Evolutionary conservation across 192 early-diverging fungal species (phyloP).

Genomic region (Podila clonocystis): DNA sequence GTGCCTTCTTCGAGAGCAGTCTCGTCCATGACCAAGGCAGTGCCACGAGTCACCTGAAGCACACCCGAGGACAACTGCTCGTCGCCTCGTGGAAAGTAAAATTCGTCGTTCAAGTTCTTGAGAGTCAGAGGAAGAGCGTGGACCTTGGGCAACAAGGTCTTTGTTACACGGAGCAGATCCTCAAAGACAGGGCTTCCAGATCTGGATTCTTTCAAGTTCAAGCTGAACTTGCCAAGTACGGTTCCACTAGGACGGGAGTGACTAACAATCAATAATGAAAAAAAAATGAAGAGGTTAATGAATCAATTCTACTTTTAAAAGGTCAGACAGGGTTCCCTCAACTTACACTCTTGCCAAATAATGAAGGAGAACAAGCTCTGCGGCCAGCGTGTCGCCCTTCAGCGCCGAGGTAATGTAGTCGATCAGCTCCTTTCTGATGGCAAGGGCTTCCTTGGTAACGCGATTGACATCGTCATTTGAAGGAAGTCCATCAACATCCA

Average conservation of each 20-base stretch:
- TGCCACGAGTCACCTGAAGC: slow-evolving; percentile 70
- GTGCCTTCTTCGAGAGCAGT: slow-evolving; percentile 76
- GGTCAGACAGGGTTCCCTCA: neutral
- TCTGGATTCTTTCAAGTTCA: slow-evolving; percentile 68
- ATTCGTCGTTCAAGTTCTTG: slow-evolving; percentile 63
- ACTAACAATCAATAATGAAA: slow-evolving; percentile 17
- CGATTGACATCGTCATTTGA: slow-evolving; percentile 1
- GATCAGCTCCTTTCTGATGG: slow-evolving; percentile 51
- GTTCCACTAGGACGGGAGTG: slow-evolving; percentile 53
- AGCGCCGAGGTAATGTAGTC: slow-evolving; percentile 70
- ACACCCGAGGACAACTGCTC: slow-evolving; percentile 69
- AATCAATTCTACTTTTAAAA: neutral
- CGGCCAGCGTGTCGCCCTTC: slow-evolving; percentile 70
- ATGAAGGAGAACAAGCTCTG: slow-evolving; percentile 76
- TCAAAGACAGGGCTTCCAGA: slow-evolving; percentile 3
- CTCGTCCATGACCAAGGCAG: slow-evolving; percentile 74
- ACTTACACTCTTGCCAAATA: slow-evolving; percentile 71
- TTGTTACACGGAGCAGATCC: slow-evolving; percentile 10
- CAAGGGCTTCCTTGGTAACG: slow-evolving; percentile 13
- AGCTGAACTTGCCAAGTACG: slow-evolving; percentile 74
- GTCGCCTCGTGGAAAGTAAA: slow-evolving; percentile 68
- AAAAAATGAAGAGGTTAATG: neutral
- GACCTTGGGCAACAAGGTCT: slow-evolving; percentile 59
- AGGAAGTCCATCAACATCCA: slow-evolving; percentile 26
- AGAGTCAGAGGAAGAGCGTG: slow-evolving; percentile 73